A percentile compares a stretch with the other conserved stretches of the same genome.
phyloP scores from a whole-genome alignment of 2,329 filamentous ascomycete genomes.

The Venturia effusa region DNA sequence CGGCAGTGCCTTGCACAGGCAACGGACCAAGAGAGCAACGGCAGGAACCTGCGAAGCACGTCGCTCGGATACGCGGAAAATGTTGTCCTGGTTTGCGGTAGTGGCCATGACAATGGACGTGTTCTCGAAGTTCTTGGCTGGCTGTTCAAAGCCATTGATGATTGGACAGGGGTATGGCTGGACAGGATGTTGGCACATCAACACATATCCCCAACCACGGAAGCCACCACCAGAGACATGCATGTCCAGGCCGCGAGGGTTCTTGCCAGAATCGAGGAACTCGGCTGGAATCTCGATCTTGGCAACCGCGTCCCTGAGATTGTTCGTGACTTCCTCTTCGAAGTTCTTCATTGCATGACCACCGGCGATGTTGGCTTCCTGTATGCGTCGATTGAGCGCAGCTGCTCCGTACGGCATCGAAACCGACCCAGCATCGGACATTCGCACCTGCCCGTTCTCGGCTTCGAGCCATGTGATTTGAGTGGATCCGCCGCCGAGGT shows the following conservation, averaged over 20 bases:
- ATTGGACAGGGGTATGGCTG: constrained; percentile 75
- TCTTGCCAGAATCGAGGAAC: constrained; percentile 33
- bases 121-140: constrained; percentile 49
- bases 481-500: constrained; percentile 68
- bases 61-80: constrained; percentile 69
- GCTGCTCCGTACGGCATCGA: constrained; percentile 63
- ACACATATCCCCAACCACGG: constrained; percentile 78
- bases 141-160: constrained; percentile 66
- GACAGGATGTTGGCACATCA: constrained; percentile 67
- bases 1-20: constrained; percentile 59
- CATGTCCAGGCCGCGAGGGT: constrained; percentile 49
- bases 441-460: constrained; percentile 37
- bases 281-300: constrained; percentile 45
- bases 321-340: constrained; percentile 41
- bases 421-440: constrained; percentile 45
- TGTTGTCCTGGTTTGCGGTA: constrained; percentile 24
- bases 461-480: constrained; percentile 58
- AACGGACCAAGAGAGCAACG: constrained; percentile 68
- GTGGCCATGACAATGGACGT: constrained; percentile 35
- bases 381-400: constrained; percentile 47
- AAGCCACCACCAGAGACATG: constrained; percentile 89
- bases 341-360: constrained; percentile 15
- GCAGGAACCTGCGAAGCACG: constrained; percentile 74
- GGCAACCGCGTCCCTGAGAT: constrained; percentile 51
- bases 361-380: constrained; percentile 28